Conservation (phyloP, 2,329 filamentous ascomycete species). For the Ascochyta viciae-villosae region DNA sequence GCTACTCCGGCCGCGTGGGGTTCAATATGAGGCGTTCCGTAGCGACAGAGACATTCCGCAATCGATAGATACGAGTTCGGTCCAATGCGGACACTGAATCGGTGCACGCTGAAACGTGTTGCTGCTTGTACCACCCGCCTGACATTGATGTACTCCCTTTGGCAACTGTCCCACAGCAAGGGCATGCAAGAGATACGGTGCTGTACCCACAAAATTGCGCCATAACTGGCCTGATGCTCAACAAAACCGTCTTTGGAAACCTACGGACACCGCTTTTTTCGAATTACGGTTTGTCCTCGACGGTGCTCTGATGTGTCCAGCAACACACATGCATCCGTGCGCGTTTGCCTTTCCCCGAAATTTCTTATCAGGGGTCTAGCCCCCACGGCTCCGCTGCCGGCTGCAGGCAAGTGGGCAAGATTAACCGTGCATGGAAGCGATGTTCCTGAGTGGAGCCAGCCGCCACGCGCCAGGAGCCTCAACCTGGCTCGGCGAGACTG, state of each 20-base stretch:
- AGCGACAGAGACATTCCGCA: not conserved
- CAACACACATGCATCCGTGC: conserved; percentile 3
- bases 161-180: conserved; percentile 7
- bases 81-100: conserved; percentile 5
- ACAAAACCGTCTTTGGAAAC: conserved; percentile 5
- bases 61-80: not conserved
- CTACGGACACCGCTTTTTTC: conserved; percentile 14
- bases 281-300: conserved; percentile 1
- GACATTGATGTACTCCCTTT: conserved; percentile 11
- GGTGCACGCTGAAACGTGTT: conserved; percentile 9
- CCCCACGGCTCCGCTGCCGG: conserved; percentile 19
- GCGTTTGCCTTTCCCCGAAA: conserved; percentile 11
- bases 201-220: conserved; percentile 1
- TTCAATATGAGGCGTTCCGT: conserved; percentile 1
- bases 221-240: conserved; percentile 1
- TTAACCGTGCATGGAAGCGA: conserved; percentile 23
- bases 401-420: conserved; percentile 17
- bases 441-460: conserved; percentile 18
- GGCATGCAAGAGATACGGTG: not conserved
- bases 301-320: not conserved
- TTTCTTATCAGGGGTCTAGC: conserved; percentile 19
- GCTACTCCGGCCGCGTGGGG: conserved; percentile 4
- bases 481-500: conserved; percentile 21
- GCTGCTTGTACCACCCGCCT: conserved; percentile 10
- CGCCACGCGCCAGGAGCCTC: conserved; percentile 20